Base-by-base conservation (phyloP, 495 filamentous ascomycete genomes). In the Penicillium egyptiacum region DNA sequence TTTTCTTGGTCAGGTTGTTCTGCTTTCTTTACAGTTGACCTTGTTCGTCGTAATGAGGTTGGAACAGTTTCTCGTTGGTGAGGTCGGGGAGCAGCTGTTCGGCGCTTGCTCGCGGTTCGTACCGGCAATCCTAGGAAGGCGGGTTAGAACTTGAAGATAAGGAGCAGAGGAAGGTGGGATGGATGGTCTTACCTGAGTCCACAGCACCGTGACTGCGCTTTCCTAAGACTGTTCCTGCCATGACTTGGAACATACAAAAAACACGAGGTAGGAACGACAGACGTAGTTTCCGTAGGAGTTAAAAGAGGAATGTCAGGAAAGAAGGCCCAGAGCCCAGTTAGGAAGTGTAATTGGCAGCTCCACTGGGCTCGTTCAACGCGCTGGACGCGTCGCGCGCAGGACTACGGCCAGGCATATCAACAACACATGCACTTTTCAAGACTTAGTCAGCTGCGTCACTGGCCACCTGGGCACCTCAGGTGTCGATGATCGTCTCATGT, bases 61-160 rank as follows among this genome's bases (percentile, higher is more conserved):
- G 49, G 44, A 25, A 23, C 53, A 50, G 67, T 59, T 56, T 75
- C 68, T 39, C 66, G 63, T 23, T 31, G 26, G 45, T 64, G 66
- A 37, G 65, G 65, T 44, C 65, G 69, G 56, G 73, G 72, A 12
- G 66, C 66, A 61, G 76, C 77, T 58, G 75, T 82, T 66, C 81
- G 84, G 73, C 80, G 83, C 77, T 81, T 92, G 75, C 78, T 86
- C 71, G 73, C 79, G 58, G 79, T 84, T n/a, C 75, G 76, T 33
- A 75, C 53, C 17, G 72, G 70, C 8, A 71, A 46, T 47, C 72
- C 79, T 71, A 77, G 7, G 22, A 19, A 44, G 47, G 28, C 44
- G 50, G 45, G 52, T 63, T 14, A 60, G 50, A 9, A 51, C 6
- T 35, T 22, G n/a, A 16, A 39, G 42, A 49, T 20, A 53, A 54